phyloP scores from a whole-genome alignment of 2,329 filamentous ascomycete genomes.

The Pseudonectria foliicola region DNA sequence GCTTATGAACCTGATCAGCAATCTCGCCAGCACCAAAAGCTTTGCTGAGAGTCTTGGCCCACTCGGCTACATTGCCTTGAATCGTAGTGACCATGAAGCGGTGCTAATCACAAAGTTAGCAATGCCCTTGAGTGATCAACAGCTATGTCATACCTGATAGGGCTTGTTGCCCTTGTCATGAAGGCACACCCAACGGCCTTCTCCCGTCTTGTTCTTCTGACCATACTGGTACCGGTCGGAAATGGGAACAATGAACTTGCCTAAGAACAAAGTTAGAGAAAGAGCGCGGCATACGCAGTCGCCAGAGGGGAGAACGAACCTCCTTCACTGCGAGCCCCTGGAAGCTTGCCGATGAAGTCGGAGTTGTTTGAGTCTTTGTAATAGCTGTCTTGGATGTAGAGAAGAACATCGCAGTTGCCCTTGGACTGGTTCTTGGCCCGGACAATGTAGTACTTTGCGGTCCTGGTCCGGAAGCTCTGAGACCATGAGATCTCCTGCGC shows the following conservation, averaged over 20 bases:
- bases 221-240: constrained; percentile 13
- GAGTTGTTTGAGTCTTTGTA: constrained; percentile 7
- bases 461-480: constrained; percentile 6
- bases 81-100: constrained; percentile 11
- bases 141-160: constrained; percentile 7
- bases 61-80: constrained; percentile 1
- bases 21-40: constrained; percentile 8
- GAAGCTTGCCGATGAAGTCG: constrained; percentile 8
- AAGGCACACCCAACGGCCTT: constrained; percentile 9
- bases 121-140: fast-evolving
- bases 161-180: constrained; percentile 13
- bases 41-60: constrained; percentile 7
- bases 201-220: constrained; percentile 11
- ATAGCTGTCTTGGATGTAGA: constrained; percentile 10
- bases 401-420: constrained; percentile 4
- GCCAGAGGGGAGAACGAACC: not conserved
- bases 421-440: constrained; percentile 9
- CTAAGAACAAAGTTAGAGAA: not conserved
- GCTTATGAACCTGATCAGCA: constrained; percentile 4
- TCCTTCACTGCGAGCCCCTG: constrained; percentile 6
- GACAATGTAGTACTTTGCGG: constrained; percentile 11
- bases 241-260: constrained; percentile 6
- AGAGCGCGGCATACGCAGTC: no score
- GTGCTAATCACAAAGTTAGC: constrained; percentile 5
- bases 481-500: constrained; percentile 8